Base-by-base conservation (phyloP, 345 rosid genomes). In the Euphorbia pulcherrima region DNA sequence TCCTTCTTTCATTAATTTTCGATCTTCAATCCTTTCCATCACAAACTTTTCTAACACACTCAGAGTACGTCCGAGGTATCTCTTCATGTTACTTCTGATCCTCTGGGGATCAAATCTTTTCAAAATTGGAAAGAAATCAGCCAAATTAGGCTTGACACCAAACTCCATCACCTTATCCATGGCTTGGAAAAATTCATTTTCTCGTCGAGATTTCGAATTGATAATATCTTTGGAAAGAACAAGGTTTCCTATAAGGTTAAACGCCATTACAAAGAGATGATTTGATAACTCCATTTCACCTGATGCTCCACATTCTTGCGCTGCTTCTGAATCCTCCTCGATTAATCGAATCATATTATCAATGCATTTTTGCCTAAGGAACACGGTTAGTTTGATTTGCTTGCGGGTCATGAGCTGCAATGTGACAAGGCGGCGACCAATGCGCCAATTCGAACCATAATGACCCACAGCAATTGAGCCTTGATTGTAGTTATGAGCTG, bases 71-170 rank as follows among this genome's bases (percentile, higher is more conserved):
- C 73, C 73, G 14, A 71, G 0, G 37, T 65, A 68, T 50, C 39
- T 17, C 51, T 28, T 59, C 82, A 65, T 68, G 40, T 57, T 29
- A 65, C 37, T 72, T 56, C 54, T 75, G 58, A 79, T 23, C 35
- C 79, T 73, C 18, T 71, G 79, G 8, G 69, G 79, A 72, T 79
- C 79, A 16, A 64, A 47, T 60, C 56, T 24, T 64, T 24, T 52
- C 35, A 78, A 54, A 44, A 44, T 12, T 3, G 50, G 50, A 10
- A 7, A 44, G 17, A 44, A 44, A 44, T 44, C 50, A 44, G 50
- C 50, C 50, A 44, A 44, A 44, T 44, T 10, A 3, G 50, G 50
- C 50, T 44, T 44, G 17, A 16, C 50, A 44, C 50, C 13, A 44
- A 44, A 12, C 50, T 12, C 50, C 50, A 44, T 44, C 16, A 44